Evolutionary conservation across 768 basidiomycete species (phyloP).

Genomic region (Myochromella boudieri): DNA sequence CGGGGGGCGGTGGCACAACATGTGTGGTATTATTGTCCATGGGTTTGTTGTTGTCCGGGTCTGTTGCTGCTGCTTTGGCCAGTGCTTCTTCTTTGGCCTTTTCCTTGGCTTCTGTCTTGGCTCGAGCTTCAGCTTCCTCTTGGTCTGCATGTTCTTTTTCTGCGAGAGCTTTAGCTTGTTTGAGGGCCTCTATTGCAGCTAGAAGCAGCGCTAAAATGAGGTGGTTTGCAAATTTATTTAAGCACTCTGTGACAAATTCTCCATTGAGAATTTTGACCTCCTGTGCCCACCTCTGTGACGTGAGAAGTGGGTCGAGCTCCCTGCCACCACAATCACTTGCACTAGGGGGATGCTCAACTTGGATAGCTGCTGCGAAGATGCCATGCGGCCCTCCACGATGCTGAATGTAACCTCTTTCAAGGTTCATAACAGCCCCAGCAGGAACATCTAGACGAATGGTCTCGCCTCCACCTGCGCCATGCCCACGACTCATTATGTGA

Average conservation of each 20-base stretch:
- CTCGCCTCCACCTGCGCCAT: constrained; percentile 54
- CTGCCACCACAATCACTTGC: constrained; percentile 46
- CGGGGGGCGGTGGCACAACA: constrained; percentile 28
- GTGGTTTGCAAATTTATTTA: constrained; percentile 68
- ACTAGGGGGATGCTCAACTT: constrained; percentile 57
- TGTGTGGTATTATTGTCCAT: too few relatives aligned
- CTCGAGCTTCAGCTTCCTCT: constrained; percentile 38
- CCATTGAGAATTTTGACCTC: constrained; percentile 83
- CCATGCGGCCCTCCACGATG: constrained; percentile 48
- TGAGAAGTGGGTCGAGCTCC: constrained; percentile 77
- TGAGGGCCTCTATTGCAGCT: constrained; percentile 67
- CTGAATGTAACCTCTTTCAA: constrained; percentile 54
- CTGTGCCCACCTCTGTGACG: constrained; percentile 86
- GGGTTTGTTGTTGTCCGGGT: constrained; percentile 29
- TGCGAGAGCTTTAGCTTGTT: constrained; percentile 52
- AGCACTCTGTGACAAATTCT: constrained; percentile 67
- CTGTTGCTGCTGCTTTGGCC: constrained; percentile 37
- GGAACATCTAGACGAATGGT: constrained; percentile 80
- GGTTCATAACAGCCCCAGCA: constrained; percentile 57
- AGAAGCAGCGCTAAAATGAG: constrained; percentile 75
- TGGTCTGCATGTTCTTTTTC: constrained; percentile 53
- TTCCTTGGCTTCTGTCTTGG: constrained; percentile 34
- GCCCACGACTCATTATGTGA: constrained; percentile 68
- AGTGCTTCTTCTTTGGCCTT: constrained; percentile 23
- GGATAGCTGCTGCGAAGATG: constrained; percentile 52